Evolutionary conservation across 305 asterid genomes (phyloP), one percentile per base, ranked within the genome.

Genomic region (Plantago lanceolata): DNA sequence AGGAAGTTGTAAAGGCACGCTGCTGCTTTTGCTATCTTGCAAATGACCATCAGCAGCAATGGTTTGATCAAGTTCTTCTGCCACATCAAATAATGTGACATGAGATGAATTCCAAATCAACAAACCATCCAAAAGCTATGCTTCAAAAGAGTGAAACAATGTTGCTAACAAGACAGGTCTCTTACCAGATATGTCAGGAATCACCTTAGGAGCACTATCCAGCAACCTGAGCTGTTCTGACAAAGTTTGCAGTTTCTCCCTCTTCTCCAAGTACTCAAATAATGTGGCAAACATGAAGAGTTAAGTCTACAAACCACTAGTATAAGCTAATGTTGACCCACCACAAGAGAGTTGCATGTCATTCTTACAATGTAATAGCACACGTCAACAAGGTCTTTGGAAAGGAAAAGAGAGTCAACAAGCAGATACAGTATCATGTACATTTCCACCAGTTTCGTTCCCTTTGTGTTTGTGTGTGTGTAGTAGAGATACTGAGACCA

Each of bases 211-310:
- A 47, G 76, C 61, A 72, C 44, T 69, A 21, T 65, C 75, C 2
- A 78, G 77, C 72, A 82, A 69, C 64, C 54, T 68, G 57, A 59
- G 19, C 59, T 20, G 62, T 74, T 82, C 86, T 1, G 68, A 19
- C 31, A 83, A 82, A 71, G 45, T 61, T 65, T 82, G 73, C 15
- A 84, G 81, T 45, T 6, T 80, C 68, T 53, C 78, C 70, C 57
- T 78, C 73, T 8, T 75, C 65, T 78, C 84, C 73, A 63, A 66
- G 66, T 70, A 67, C 51, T 74, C 82, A 24, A 19, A 60, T 26
- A 72, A 59, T 50, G 88, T 84, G 66, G 49, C 67, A 57, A 48
- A 59, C 61, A 45, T 59, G n/a, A 51, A 29, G 61, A 20, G 81
- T 84, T 79, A 79, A 84, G 79, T 81, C 57, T 63, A 68, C 69